These are phyloP conservation scores for Meira nashicola DNA, from an alignment of 1,284 basidiomycete genomes.

Conservation along the genomic window DNA sequence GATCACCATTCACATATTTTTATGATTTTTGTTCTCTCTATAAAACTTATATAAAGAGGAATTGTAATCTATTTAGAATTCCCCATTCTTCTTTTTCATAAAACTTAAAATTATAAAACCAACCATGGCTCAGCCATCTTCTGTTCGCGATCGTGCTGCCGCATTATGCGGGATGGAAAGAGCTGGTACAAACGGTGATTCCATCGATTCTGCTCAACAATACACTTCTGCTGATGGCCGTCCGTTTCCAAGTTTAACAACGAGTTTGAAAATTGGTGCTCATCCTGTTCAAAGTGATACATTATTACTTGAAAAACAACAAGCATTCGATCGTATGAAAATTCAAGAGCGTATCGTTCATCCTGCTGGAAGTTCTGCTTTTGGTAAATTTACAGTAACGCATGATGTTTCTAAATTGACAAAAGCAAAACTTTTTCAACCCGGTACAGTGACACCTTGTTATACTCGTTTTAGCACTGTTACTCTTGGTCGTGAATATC, in stretches of 20 bases:
- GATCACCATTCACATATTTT: too few relatives aligned
- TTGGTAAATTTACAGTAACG: constrained; percentile 8
- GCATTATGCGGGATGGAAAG: constrained; percentile 1
- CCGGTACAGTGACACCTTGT: not conserved
- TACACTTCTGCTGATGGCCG: constrained; percentile 10
- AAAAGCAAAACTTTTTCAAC: constrained; percentile 6
- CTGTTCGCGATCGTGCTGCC: not conserved
- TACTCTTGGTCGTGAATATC: constrained; percentile 1
- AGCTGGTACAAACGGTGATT: not conserved
- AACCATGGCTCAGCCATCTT: too few relatives aligned
- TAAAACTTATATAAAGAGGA: too few relatives aligned
- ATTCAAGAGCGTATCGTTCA: constrained; percentile 11
- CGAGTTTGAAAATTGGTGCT: constrained; percentile 7
- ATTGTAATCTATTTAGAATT: too few relatives aligned
- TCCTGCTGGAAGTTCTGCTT: constrained; percentile 4
- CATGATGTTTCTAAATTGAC: constrained; percentile 8
- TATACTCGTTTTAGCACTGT: constrained; percentile 10
- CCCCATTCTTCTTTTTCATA: too few relatives aligned
- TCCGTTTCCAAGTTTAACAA: constrained; percentile 4
- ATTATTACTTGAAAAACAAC: constrained; percentile 8
- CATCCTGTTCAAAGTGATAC: constrained; percentile 10
- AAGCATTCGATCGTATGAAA: constrained; percentile 11
- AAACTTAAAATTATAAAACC: too few relatives aligned
- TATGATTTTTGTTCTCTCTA: too few relatives aligned
- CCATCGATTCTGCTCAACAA: not conserved